These are phyloP conservation scores for Fusarium musae DNA, from an alignment of 2,329 filamentous ascomycete genomes.

Conservation along the genomic window DNA sequence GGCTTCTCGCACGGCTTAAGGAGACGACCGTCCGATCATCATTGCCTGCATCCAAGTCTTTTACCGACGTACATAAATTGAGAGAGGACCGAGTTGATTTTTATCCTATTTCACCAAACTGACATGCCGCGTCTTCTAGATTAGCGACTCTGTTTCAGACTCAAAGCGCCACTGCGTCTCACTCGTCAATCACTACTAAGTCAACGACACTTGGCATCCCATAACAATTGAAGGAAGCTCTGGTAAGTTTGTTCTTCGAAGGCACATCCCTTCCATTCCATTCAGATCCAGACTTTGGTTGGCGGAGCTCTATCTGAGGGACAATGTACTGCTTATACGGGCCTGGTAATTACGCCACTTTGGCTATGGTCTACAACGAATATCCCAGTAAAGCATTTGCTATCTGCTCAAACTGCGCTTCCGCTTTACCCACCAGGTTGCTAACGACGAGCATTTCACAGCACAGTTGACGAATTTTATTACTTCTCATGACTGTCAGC, in stretches of 20 bases:
- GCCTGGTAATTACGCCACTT: constrained; percentile 43
- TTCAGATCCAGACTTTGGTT: constrained; percentile 10
- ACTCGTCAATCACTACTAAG: constrained; percentile 1
- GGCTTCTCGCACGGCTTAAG: constrained; percentile 16
- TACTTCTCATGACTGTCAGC: constrained; percentile 40
- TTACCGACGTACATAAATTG: constrained; percentile 6
- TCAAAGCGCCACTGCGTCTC: background rate
- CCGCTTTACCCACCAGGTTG: constrained; percentile 17
- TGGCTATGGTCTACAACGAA: constrained; percentile 30
- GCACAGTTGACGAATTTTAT: constrained; percentile 22
- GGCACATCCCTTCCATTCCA: constrained; percentile 29
- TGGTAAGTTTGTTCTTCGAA: constrained; percentile 33
- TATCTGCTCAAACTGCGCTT: constrained; percentile 11
- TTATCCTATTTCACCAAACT: constrained; percentile 21
- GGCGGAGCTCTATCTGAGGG: constrained; percentile 18
- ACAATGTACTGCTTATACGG: constrained; percentile 30
- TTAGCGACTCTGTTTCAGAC: constrained; percentile 4
- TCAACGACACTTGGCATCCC: constrained; percentile 22
- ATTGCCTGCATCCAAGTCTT: constrained; percentile 10
- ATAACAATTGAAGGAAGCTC: constrained; percentile 16
- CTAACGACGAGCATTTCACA: constrained; percentile 31
- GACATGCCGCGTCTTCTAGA: constrained; percentile 25
- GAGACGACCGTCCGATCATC: constrained; percentile 8
- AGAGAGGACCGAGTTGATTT: constrained; percentile 15
- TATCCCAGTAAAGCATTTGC: constrained; percentile 34